phyloP scores from a whole-genome alignment of 148 eudicot species.

The Pharnaceum exiguum region DNA sequence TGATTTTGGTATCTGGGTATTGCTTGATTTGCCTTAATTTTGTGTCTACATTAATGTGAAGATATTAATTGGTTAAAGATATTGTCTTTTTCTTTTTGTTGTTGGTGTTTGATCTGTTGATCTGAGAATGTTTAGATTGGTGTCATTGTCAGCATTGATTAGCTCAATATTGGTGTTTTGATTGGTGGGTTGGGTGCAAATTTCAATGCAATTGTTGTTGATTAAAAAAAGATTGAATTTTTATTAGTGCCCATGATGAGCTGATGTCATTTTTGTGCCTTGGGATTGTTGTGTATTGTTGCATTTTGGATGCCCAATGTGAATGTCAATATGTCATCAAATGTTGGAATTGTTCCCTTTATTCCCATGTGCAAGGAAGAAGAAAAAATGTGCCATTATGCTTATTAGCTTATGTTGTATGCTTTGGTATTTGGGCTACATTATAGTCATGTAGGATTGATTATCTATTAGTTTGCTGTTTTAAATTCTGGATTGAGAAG shows the following conservation, averaged over 20 bases:
- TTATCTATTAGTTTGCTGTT: not conserved
- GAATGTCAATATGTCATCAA: not conserved
- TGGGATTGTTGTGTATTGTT: constrained; percentile 9
- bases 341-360: not conserved
- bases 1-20: constrained; percentile 16
- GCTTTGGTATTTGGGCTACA: constrained; percentile 2
- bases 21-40: constrained; percentile 8
- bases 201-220: constrained; percentile 15
- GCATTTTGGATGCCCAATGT: constrained; percentile 16
- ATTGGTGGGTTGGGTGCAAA: constrained; percentile 17
- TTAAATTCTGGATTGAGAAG: not conserved
- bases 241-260: not conserved
- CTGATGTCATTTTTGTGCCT: constrained; percentile 13
- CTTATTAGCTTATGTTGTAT: not conserved
- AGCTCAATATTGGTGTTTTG: constrained; percentile 19
- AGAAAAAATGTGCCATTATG: not conserved
- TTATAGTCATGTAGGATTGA: not conserved
- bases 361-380: constrained; percentile 1
- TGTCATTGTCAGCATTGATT: constrained; percentile 4
- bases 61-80: not conserved
- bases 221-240: constrained; percentile 15
- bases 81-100: not conserved
- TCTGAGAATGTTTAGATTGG: constrained; percentile 16
- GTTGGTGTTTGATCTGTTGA: constrained; percentile 20
- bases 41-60: not conserved